Conservation (phyloP, 192 early-diverging fungal species). For the Coemansia furcata region DNA sequence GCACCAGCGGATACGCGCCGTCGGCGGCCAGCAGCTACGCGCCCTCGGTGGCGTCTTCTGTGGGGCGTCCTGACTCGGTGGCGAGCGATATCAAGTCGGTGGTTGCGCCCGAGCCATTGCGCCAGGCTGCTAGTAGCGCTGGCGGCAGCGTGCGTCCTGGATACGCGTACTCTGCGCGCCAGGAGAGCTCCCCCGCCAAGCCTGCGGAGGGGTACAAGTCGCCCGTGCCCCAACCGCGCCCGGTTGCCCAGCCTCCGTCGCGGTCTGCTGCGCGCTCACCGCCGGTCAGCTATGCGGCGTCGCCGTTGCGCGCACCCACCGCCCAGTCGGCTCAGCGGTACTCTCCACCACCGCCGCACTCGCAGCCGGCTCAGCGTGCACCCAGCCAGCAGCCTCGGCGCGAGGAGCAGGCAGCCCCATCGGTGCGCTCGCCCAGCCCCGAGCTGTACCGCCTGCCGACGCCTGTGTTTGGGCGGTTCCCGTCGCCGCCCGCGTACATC, state of each 20-base stretch:
- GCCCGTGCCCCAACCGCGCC: slow-evolving; percentile 7
- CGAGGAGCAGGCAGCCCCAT: slow-evolving; percentile 7
- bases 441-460: slow-evolving; percentile 35
- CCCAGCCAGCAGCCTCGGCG: slow-evolving; percentile 4
- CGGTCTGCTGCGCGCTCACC: slow-evolving; percentile 17
- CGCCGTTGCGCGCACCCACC: slow-evolving; percentile 31
- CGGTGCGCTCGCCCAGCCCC: slow-evolving; percentile 30
- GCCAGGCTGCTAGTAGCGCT: slow-evolving; percentile 3
- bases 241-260: slow-evolving; percentile 15
- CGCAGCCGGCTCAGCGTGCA: slow-evolving; percentile 1
- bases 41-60: slow-evolving; percentile 18
- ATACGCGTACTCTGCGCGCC: slow-evolving; percentile 5
- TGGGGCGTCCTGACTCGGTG: slow-evolving; percentile 20
- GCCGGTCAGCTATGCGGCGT: slow-evolving; percentile 18
- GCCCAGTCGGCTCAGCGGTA: slow-evolving; percentile 36
- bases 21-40: slow-evolving; percentile 31
- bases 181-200: slow-evolving; percentile 1
- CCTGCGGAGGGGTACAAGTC: slow-evolving; percentile 5
- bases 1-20: slow-evolving; percentile 48
- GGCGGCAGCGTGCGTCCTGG: slow-evolving; percentile 12
- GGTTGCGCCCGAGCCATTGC: slow-evolving; percentile 21
- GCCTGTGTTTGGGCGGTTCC: slow-evolving; percentile 52
- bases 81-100: slow-evolving; percentile 37
- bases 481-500: slow-evolving; percentile 48
- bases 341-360: slow-evolving; percentile 10